A percentile compares a stretch with the other conserved stretches of the same genome.
These are phyloP conservation scores for Seiridium unicorne DNA, from an alignment of 2,329 filamentous ascomycete species.

Conservation along the genomic window DNA sequence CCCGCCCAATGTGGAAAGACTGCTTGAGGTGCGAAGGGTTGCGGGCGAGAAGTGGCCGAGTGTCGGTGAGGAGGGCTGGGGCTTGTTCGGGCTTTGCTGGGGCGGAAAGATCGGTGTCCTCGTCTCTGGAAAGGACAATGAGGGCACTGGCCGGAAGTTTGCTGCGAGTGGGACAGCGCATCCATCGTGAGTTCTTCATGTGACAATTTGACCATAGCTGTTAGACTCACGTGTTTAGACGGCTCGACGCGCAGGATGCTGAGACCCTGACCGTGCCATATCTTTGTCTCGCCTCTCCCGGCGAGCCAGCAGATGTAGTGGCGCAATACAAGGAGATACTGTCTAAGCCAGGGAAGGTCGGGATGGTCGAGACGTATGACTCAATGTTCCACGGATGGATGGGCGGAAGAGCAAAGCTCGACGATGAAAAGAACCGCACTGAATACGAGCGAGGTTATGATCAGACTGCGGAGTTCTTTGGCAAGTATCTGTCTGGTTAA, in stretches of 20 bases:
- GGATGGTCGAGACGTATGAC: conserved; percentile 46
- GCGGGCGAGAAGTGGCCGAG: conserved; percentile 29
- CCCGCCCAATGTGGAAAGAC: conserved; percentile 21
- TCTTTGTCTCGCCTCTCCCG: conserved; percentile 47
- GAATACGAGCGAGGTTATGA: conserved; percentile 50
- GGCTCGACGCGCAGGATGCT: conserved; percentile 39
- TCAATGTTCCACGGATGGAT: conserved; percentile 60
- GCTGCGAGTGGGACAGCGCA: conserved; percentile 30
- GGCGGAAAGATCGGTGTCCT: conserved; percentile 44
- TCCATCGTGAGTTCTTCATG: conserved; percentile 20
- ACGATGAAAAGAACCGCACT: conserved; percentile 39
- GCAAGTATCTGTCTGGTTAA: conserved; percentile 33
- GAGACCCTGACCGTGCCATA: conserved; percentile 43
- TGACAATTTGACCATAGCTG: not conserved
- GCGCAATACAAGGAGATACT: conserved; percentile 41
- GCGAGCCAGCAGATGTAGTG: conserved; percentile 43
- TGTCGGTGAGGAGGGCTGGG: conserved; percentile 41
- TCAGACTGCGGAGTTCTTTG: conserved; percentile 40
- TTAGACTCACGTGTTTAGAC: conserved; percentile 11
- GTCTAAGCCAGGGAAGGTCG: conserved; percentile 34
- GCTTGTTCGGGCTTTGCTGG: conserved; percentile 48
- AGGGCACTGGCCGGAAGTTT: conserved; percentile 33
- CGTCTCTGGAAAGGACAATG: conserved; percentile 33
- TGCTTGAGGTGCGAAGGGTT: conserved; percentile 30
- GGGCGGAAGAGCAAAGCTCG: conserved; percentile 49